Percentiles rank a stretch among this genome's conserved stretches.
Conservation (phyloP, 169 alveolate genomes). For the Plasmodium billcollinsi region DNA sequence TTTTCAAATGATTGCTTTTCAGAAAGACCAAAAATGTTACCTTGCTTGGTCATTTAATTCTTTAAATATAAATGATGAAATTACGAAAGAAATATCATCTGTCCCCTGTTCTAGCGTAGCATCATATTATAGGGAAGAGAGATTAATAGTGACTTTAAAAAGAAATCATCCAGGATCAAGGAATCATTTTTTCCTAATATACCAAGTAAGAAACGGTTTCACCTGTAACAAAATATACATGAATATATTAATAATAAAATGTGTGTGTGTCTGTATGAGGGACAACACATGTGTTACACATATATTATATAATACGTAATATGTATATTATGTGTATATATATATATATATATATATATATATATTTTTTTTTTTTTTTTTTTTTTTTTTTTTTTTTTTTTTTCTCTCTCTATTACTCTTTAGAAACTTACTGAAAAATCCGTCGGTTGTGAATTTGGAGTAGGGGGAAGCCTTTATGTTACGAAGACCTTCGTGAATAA, state of each 20-base stretch:
- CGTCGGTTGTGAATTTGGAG: conserved; percentile 30
- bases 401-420: too few species aligned
- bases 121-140: background rate
- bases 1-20: conserved; percentile 18
- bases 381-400: background rate
- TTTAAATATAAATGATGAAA: conserved; percentile 14
- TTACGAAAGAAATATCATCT: conserved; percentile 9
- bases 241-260: background rate
- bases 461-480: conserved; percentile 52
- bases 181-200: conserved; percentile 7
- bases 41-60: conserved; percentile 55
- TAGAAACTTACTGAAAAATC: conserved; percentile 13
- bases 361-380: background rate
- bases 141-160: conserved; percentile 18
- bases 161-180: background rate
- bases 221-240: background rate
- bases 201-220: background rate
- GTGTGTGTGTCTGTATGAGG: too few species aligned
- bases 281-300: background rate
- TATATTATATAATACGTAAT: background rate
- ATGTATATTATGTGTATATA: background rate
- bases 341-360: background rate
- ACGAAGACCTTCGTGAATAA: conserved; percentile 18
- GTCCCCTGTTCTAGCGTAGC: conserved; percentile 25
- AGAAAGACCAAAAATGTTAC: conserved; percentile 21